A percentile compares a stretch with the other conserved stretches of the same genome.
phyloP scores from a whole-genome alignment of 805 yeast genomes.

The Candida loeiensis region DNA sequence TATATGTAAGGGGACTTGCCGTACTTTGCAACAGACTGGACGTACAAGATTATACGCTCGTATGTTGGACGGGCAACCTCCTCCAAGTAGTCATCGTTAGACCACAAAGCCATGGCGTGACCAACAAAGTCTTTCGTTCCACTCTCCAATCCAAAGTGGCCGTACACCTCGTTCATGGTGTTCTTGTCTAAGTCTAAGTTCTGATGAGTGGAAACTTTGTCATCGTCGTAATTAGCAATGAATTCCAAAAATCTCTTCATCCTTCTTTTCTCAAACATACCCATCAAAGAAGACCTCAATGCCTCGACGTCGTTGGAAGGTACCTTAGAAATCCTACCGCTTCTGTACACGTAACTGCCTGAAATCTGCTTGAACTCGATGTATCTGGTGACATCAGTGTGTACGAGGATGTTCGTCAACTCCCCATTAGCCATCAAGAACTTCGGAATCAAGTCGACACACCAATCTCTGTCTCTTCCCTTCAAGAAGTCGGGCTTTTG shows the following conservation, averaged over 20 bases:
- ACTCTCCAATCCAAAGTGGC: conserved; percentile 82
- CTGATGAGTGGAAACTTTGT: conserved; percentile 74
- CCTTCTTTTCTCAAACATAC: conserved; percentile 91
- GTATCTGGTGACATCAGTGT: conserved; percentile 93
- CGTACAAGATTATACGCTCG: conserved; percentile 80
- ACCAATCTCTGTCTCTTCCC: conserved; percentile 97
- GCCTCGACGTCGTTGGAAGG: conserved; percentile 94
- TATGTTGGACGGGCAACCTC: conserved; percentile 91
- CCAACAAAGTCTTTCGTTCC: conserved; percentile 97
- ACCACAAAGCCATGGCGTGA: conserved; percentile 97
- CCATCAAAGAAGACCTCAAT: conserved; percentile 86
- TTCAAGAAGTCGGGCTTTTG: conserved; percentile 64
- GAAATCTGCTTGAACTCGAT: conserved; percentile 94
- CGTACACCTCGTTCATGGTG: conserved; percentile 88
- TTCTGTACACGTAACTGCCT: conserved; percentile 92
- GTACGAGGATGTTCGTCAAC: conserved; percentile 89
- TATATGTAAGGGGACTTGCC: conserved; percentile 96
- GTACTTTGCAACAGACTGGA: conserved; percentile 87
- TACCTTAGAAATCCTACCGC: conserved; percentile 89
- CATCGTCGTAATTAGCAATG: conserved; percentile 77
- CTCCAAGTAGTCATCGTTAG: conserved; percentile 82
- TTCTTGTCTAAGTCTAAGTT: conserved; percentile 80
- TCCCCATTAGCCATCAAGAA: conserved; percentile 98
- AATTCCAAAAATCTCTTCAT: conserved; percentile 90
- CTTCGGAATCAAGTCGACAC: conserved; percentile 94